Evolutionary conservation across 805 yeast species (phyloP).

Genomic region (Wickerhamiella azyma): DNA sequence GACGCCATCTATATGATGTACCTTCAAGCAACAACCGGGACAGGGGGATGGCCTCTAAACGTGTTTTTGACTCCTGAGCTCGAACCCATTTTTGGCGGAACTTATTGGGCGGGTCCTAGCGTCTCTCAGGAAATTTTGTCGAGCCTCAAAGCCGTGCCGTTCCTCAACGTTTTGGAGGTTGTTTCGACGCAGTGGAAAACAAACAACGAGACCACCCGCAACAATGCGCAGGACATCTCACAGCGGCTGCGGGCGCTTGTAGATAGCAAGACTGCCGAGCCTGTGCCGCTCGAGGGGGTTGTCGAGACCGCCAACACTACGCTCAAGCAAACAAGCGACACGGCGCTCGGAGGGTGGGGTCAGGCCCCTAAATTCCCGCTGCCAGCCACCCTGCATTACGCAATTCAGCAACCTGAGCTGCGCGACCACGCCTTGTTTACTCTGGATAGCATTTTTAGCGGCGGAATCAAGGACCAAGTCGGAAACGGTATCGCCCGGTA

Average conservation of each 20-base stretch:
- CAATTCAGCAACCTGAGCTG: slow-evolving; percentile 14
- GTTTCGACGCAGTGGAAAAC: slow-evolving; percentile 23
- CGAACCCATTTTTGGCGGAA: slow-evolving; percentile 28
- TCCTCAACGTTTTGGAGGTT: slow-evolving; percentile 23
- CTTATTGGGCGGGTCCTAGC: slow-evolving; percentile 28
- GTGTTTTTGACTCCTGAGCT: slow-evolving; percentile 26
- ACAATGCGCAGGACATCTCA: slow-evolving; percentile 19
- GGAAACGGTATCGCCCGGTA: slow-evolving; percentile 28
- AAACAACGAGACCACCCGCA: slow-evolving; percentile 20
- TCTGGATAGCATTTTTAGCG: slow-evolving; percentile 21
- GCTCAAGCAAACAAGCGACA: slow-evolving; percentile 16
- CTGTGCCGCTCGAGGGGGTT: slow-evolving; percentile 11
- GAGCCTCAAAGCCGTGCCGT: slow-evolving; percentile 13
- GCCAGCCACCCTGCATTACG: slow-evolving; percentile 21
- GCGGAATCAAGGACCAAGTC: slow-evolving; percentile 29
- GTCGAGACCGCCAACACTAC: slow-evolving; percentile 16
- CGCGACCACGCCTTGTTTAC: slow-evolving; percentile 20
- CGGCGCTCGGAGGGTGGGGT: slow-evolving; percentile 24
- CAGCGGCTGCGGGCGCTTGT: slow-evolving; percentile 18
- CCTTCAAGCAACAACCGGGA: slow-evolving; percentile 26
- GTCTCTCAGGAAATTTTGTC: slow-evolving; percentile 10
- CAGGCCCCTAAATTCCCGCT: slow-evolving; percentile 28
- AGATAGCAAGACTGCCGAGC: slow-evolving; percentile 17
- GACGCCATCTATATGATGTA: slow-evolving; percentile 29
- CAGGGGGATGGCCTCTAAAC: slow-evolving; percentile 31